A percentile compares a stretch with the other conserved stretches of the same genome.
phyloP scores from a whole-genome alignment of 2,329 filamentous ascomycete genomes.

The Aspergillus sp. region DNA sequence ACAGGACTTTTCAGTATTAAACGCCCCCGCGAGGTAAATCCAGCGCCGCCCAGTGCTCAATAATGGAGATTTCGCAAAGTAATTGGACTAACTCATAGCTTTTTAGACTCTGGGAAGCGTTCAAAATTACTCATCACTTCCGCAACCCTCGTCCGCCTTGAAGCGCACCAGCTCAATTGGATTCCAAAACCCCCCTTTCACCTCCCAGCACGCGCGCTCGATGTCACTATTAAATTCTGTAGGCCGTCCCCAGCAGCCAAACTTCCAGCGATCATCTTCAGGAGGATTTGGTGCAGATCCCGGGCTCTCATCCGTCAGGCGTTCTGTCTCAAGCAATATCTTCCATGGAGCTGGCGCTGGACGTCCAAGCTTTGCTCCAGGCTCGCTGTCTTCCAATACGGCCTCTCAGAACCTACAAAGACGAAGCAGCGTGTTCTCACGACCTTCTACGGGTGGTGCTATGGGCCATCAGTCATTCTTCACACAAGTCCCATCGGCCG shows the following conservation, averaged over 20 bases:
- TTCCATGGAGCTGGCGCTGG: slow-evolving; percentile 57
- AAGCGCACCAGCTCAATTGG: slow-evolving; percentile 84
- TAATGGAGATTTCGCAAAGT: not conserved
- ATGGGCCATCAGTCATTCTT: slow-evolving; percentile 90
- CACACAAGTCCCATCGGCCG: slow-evolving; percentile 76
- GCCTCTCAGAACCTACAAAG: slow-evolving; percentile 58
- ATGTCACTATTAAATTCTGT: slow-evolving; percentile 86
- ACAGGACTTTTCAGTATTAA: slow-evolving; percentile 87
- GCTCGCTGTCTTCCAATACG: slow-evolving; percentile 52
- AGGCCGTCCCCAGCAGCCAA: slow-evolving; percentile 77
- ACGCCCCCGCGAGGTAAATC: slow-evolving; percentile 79
- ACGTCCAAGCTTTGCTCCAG: slow-evolving; percentile 72
- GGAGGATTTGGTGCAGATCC: slow-evolving; percentile 76
- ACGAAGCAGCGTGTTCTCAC: slow-evolving; percentile 80
- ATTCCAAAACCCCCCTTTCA: slow-evolving; percentile 62
- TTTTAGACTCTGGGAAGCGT: slow-evolving; percentile 75
- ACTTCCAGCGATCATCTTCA: slow-evolving; percentile 77
- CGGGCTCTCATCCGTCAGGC: slow-evolving; percentile 78
- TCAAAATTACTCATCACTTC: slow-evolving; percentile 79
- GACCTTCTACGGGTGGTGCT: slow-evolving; percentile 68
- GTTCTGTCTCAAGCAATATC: slow-evolving; percentile 72
- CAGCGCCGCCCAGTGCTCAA: not conserved
- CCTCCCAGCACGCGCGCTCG: slow-evolving; percentile 73
- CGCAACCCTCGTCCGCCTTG: slow-evolving; percentile 87
- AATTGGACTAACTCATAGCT: slow-evolving; percentile 16